Percentiles rank a stretch among this genome's conserved stretches.
phyloP scores from a whole-genome alignment of 2,329 filamentous ascomycete species.

The Aspergillus brasiliensis region DNA sequence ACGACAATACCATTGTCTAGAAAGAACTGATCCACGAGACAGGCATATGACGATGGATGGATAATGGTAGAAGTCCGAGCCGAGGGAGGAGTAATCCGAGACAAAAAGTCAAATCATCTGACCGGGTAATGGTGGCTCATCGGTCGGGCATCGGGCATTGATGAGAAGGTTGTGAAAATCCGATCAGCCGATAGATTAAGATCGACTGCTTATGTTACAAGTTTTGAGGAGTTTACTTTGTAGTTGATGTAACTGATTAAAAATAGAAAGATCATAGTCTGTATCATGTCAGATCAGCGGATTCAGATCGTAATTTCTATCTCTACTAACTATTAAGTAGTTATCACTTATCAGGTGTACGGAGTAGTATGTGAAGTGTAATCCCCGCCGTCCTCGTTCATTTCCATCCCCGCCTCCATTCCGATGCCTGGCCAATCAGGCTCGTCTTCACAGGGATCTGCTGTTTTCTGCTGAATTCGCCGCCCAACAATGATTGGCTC shows the following conservation, averaged over 20 bases:
- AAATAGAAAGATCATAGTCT: background rate
- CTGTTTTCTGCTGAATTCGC: slow-evolving; percentile 1
- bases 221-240: slow-evolving; percentile 1
- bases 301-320: too few species aligned
- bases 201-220: slow-evolving; percentile 8
- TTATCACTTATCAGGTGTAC: too few species aligned
- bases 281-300: too few species aligned
- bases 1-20: too few species aligned
- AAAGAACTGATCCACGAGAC: too few species aligned
- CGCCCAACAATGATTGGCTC: background rate
- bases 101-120: too few species aligned
- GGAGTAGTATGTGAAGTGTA: too few species aligned
- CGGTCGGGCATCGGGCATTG: background rate
- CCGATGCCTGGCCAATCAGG: background rate
- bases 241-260: background rate
- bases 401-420: background rate
- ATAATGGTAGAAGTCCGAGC: too few species aligned
- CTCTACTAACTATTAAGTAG: too few species aligned
- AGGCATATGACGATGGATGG: too few species aligned
- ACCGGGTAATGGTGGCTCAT: background rate
- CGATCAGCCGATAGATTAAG: background rate
- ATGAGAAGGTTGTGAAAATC: background rate
- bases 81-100: too few species aligned
- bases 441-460: background rate
- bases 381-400: background rate